Evolutionary conservation across 2,329 filamentous ascomycete species (phyloP).

Genomic region (Dendrostoma leiphaemia): DNA sequence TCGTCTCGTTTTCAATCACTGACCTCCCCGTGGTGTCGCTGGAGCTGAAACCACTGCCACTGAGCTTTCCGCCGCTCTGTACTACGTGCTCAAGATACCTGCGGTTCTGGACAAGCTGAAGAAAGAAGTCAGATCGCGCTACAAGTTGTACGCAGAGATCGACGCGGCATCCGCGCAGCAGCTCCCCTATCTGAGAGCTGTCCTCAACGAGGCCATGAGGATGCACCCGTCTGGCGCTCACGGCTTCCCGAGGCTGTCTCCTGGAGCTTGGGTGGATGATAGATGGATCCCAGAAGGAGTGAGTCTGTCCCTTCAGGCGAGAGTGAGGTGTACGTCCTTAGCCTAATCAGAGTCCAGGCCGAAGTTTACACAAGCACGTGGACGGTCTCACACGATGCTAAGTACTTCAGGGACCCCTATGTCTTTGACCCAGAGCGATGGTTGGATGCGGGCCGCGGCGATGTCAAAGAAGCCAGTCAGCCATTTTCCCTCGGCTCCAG

Average conservation of each 20-base stretch:
- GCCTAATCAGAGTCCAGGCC: conserved; percentile 19
- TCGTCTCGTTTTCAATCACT: too few species aligned
- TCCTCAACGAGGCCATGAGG: conserved; percentile 26
- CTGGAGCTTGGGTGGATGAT: conserved; percentile 23
- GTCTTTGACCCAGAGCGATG: conserved; percentile 38
- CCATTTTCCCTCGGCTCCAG: conserved; percentile 30
- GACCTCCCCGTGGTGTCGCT: too few species aligned
- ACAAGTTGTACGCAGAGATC: conserved; percentile 19
- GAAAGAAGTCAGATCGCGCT: conserved; percentile 15
- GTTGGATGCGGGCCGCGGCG: conserved; percentile 28
- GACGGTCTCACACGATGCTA: conserved; percentile 29
- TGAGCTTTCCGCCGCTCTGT: neutral
- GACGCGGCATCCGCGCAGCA: conserved; percentile 18
- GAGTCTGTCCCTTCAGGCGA: neutral
- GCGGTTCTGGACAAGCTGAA: neutral
- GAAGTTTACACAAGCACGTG: conserved; percentile 31
- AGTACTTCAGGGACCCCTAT: conserved; percentile 29
- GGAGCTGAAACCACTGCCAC: conserved; percentile 3
- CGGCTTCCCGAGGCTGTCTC: conserved; percentile 19
- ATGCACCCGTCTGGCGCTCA: conserved; percentile 23
- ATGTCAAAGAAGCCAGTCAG: conserved; percentile 30
- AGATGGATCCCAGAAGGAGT: conserved; percentile 25
- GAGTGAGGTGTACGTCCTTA: neutral
- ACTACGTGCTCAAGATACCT: neutral
- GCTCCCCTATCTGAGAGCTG: conserved; percentile 28